Evolutionary conservation across 495 filamentous ascomycete species (phyloP).

Genomic region (Penicillium ochrochloron): DNA sequence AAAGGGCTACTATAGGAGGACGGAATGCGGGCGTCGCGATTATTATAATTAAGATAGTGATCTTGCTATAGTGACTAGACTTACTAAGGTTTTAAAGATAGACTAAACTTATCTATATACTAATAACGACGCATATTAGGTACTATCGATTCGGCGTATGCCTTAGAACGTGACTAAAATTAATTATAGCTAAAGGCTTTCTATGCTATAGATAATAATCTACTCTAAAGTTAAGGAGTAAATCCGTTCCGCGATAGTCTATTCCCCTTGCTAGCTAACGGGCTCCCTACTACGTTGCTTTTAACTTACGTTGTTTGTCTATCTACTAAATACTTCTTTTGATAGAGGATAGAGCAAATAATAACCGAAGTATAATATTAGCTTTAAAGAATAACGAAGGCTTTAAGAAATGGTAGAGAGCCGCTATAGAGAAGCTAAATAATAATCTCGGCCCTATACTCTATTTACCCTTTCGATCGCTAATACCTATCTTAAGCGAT

Average conservation of each 20-base stretch:
- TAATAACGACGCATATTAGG: not conserved
- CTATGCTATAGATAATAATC: constrained; percentile 1
- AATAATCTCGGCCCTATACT: constrained; percentile 26
- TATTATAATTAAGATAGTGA: not conserved
- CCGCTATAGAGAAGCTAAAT: constrained; percentile 22
- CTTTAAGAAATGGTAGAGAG: constrained; percentile 20
- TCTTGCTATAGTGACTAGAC: not conserved
- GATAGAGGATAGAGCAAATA: constrained; percentile 29
- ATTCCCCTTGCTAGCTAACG: constrained; percentile 5
- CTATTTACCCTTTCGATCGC: constrained; percentile 30
- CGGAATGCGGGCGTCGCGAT: not conserved
- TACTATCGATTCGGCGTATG: constrained; percentile 3
- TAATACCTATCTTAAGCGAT: constrained; percentile 33
- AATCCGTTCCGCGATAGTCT: not conserved
- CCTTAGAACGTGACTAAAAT: not conserved
- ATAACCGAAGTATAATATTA: constrained; percentile 31
- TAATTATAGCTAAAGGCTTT: not conserved
- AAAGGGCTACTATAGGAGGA: constrained; percentile 3
- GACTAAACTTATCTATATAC: constrained; percentile 3
- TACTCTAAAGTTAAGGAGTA: not conserved
- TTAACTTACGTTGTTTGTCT: constrained; percentile 17
- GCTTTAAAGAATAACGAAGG: constrained; percentile 28
- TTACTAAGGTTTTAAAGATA: not conserved
- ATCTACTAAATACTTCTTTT: constrained; percentile 23
- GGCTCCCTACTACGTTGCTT: constrained; percentile 10